Base-by-base conservation (phyloP, 2,329 filamentous ascomycete species). In the Fusarium caatingaense region DNA sequence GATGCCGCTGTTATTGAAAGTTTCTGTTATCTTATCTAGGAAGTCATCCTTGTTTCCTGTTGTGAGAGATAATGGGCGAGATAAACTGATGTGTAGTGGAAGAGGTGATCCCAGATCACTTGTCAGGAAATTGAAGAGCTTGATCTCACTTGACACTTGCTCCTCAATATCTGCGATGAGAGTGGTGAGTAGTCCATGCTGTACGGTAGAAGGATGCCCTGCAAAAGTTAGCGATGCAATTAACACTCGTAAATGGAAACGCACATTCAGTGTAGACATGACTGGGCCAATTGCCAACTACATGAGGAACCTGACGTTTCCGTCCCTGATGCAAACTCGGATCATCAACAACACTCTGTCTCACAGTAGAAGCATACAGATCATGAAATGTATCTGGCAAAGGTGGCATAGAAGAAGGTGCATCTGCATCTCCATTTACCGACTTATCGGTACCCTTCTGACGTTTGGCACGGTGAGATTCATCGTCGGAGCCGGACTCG, bases 231-330 rank as follows among this genome's bases (percentile, higher is more conserved):
- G 61, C 11, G 27, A 5, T 41, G 48, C 51, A 28, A 55, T 28
- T 12, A 15, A 57, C 12, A n/a, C 8, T 16, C n/a, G n/a, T 20
- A 8, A 30, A 44, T 42, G 5, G 18, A 32, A 16, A 83, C 89
- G 81, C 85, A 97, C 96, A 99, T 83, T 98, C 95, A 60, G 97
- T 84, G 79, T 97, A 98, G 47, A 98, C 78, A 80, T 98, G 95
- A 34, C 91, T 93, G 2, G 95, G 93, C 96, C 96, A 99, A 79
- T 94, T 93, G 64, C 96, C 96, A 63, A 90, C 88, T 27, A 95
- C 84, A 80, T 99, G 96, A 25, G 95, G 94, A 50, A 89, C 92
- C 60, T 91, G 87, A 44, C 96, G 88, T 77, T 91, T 93, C 47
- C 95, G 90, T 56, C 96, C 96, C 32, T 91, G 92, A 79, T 99